Conservation (phyloP, 345 rosid genomes). For the Zanthoxylum bungeanum region DNA sequence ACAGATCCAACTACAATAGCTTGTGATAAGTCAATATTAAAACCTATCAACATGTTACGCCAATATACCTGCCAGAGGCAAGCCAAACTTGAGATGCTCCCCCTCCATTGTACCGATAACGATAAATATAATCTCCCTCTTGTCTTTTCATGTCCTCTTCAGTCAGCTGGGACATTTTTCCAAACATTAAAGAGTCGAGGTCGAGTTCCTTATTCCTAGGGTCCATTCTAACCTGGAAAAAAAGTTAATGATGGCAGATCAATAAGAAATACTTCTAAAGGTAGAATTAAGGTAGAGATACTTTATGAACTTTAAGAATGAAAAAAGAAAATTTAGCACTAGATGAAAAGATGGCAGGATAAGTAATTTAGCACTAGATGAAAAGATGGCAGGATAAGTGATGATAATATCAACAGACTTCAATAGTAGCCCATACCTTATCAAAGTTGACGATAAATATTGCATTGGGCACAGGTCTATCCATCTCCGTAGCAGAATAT, state of each 20-base stretch:
- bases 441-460: slow-evolving; percentile 91
- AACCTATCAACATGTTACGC: neutral
- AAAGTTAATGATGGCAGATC: neutral
- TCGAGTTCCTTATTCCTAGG: slow-evolving; percentile 79
- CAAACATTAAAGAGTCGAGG: slow-evolving; percentile 65
- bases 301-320: neutral
- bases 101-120: slow-evolving; percentile 94
- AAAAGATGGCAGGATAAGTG: neutral
- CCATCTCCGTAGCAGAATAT: slow-evolving; percentile 47
- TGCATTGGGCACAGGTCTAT: slow-evolving; percentile 82
- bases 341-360: neutral
- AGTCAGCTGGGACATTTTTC: slow-evolving; percentile 50
- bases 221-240: slow-evolving; percentile 85
- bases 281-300: neutral
- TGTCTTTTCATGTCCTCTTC: slow-evolving; percentile 85
- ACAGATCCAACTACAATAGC: neutral
- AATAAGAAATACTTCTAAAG: neutral
- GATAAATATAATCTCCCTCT: slow-evolving; percentile 92
- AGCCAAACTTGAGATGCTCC: slow-evolving; percentile 99
- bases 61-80: slow-evolving; percentile 77
- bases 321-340: neutral
- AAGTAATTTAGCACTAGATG: neutral
- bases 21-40: neutral
- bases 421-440: slow-evolving; percentile 53
- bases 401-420: neutral